phyloP scores from a whole-genome alignment of 208 protist genomes.

The Sergeia podlipaevii region DNA sequence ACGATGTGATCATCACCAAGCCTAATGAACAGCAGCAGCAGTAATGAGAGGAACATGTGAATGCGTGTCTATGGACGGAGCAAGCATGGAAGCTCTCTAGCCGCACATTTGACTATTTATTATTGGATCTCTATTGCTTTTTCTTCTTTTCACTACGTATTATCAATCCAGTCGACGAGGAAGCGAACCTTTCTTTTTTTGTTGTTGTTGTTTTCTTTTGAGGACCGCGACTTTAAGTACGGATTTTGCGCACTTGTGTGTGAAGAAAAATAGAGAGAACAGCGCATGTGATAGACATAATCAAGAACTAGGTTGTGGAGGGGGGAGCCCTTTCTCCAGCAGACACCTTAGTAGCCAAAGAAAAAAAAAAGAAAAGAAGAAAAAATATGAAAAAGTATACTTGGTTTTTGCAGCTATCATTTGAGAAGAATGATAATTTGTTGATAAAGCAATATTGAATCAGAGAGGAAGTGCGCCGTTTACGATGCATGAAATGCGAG shows the following conservation, averaged over 20 bases:
- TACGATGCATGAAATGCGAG: too few relatives aligned
- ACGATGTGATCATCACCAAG: conserved; percentile 97
- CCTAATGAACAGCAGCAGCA: conserved; percentile 70
- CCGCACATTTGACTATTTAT: conserved; percentile 3
- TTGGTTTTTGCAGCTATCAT: not conserved
- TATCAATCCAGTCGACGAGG: too few relatives aligned
- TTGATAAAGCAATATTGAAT: not conserved
- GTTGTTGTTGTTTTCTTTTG: too few relatives aligned
- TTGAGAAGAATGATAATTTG: not conserved
- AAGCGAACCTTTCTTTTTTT: too few relatives aligned
- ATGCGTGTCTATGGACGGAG: not conserved
- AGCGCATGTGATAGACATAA: too few relatives aligned
- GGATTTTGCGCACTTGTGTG: too few relatives aligned
- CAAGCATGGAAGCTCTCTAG: not conserved
- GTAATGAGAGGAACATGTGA: conserved; percentile 3
- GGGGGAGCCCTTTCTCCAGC: too few relatives aligned
- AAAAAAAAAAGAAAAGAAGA: not conserved
- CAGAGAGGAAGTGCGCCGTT: conserved; percentile 1
- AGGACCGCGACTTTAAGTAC: too few relatives aligned
- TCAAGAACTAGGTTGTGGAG: too few relatives aligned
- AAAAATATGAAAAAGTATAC: not conserved
- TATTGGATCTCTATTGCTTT: conserved; percentile 1
- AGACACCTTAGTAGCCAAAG: too few relatives aligned
- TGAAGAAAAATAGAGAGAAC: too few relatives aligned
- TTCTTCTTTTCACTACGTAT: conserved; percentile 9